These are phyloP conservation scores for Helotiales sp. DNA, from an alignment of 2,329 filamentous ascomycete species.

Conservation along the genomic window DNA sequence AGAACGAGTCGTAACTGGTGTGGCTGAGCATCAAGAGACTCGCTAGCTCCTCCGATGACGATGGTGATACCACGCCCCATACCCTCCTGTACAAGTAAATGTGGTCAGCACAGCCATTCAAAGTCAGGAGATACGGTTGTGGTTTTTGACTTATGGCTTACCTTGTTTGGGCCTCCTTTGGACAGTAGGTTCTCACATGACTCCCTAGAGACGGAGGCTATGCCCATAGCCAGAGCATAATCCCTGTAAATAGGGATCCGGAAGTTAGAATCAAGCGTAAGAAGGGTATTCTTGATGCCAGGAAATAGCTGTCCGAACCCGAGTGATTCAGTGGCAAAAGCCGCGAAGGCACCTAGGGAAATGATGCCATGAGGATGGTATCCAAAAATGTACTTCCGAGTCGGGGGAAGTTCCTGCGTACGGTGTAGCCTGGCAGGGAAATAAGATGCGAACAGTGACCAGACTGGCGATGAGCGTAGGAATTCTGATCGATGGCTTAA, in stretches of 20 bases:
- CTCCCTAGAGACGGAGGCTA: slow-evolving; percentile 88
- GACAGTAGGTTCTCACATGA: slow-evolving; percentile 88
- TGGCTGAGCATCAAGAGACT: slow-evolving; percentile 88
- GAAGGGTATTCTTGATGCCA: slow-evolving; percentile 89
- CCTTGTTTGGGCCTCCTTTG: slow-evolving; percentile 72
- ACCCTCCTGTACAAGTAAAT: slow-evolving; percentile 65
- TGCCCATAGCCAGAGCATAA: slow-evolving; percentile 86
- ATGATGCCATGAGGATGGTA: slow-evolving; percentile 99
- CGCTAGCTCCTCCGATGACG: slow-evolving; percentile 88
- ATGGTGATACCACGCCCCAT: slow-evolving; percentile 97
- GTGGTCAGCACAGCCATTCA: slow-evolving; percentile 16
- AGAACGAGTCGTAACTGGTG: slow-evolving; percentile 78
- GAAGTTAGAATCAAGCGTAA: slow-evolving; percentile 97
- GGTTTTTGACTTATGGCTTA: slow-evolving; percentile 24
- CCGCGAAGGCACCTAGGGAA: slow-evolving; percentile 90
- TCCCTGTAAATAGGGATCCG: slow-evolving; percentile 92
- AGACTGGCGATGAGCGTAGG: slow-evolving; percentile 74
- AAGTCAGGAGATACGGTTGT: background rate
- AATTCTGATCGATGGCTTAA: slow-evolving; percentile 76
- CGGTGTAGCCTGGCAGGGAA: slow-evolving; percentile 90
- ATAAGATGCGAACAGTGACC: slow-evolving; percentile 90
- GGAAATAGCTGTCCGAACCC: slow-evolving; percentile 89
- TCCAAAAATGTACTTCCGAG: slow-evolving; percentile 92
- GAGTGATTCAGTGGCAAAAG: slow-evolving; percentile 88
- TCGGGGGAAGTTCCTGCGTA: slow-evolving; percentile 76